Conservation (phyloP, 208 protist species). For the Leishmania martiniquensis region DNA sequence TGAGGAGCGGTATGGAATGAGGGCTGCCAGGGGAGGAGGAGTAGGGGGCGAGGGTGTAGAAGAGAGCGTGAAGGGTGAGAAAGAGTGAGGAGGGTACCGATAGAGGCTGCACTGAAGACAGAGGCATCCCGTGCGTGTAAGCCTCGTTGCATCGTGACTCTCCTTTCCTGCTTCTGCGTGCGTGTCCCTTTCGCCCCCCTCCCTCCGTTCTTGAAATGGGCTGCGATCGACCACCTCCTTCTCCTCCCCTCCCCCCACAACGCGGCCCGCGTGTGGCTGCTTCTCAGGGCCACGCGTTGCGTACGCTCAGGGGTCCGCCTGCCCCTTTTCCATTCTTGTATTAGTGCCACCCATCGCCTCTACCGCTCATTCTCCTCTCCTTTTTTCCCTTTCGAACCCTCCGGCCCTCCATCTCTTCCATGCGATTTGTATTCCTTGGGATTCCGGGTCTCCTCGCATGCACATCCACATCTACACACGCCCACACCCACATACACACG, state of each 20-base stretch:
- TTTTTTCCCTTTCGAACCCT: background rate
- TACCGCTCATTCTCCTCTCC: background rate
- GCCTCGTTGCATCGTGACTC: background rate
- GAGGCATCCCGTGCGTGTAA: background rate
- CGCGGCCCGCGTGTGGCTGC: background rate
- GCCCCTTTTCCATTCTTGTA: background rate
- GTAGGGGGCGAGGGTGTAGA: background rate
- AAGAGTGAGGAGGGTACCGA: background rate
- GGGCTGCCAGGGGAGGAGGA: background rate
- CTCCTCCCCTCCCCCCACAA: no score
- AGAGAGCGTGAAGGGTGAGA: background rate
- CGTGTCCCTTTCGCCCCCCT: background rate
- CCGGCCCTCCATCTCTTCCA: slow-evolving; percentile 5
- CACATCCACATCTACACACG: background rate
- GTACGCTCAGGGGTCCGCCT: background rate
- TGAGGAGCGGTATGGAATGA: background rate
- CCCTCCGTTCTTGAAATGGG: background rate
- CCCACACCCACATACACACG: background rate
- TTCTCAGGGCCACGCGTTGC: background rate
- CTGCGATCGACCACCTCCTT: background rate
- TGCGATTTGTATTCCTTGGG: background rate
- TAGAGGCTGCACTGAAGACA: background rate
- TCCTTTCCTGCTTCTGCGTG: background rate
- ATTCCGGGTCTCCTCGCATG: background rate
- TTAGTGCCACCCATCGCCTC: background rate